phyloP scores from a whole-genome alignment of 2,329 filamentous ascomycete genomes.

The Fusarium sp. region DNA sequence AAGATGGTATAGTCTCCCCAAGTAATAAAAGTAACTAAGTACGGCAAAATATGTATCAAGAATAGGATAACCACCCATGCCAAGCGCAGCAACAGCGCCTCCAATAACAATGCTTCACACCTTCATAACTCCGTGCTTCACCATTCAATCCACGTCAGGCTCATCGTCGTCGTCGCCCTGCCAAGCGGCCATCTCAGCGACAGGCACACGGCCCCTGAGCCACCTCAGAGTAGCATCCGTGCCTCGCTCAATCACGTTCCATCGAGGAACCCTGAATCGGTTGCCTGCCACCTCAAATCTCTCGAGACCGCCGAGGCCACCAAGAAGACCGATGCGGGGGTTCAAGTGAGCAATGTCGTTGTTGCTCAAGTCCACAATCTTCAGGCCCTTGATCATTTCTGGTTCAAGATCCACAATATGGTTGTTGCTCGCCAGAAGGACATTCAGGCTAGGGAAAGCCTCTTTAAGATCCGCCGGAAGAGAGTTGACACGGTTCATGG shows the following conservation, averaged over 20 bases:
- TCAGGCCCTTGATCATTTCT: constrained; percentile 79
- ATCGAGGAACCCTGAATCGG: constrained; percentile 86
- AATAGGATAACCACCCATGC: constrained; percentile 24
- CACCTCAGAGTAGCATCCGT: constrained; percentile 87
- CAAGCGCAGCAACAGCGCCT: background rate
- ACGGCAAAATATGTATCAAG: constrained; percentile 27
- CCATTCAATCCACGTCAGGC: constrained; percentile 41
- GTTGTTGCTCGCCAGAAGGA: constrained; percentile 84
- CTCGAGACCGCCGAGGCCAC: constrained; percentile 70
- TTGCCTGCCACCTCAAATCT: constrained; percentile 85
- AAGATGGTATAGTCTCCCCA: constrained; percentile 32
- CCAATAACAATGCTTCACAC: background rate
- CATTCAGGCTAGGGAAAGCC: constrained; percentile 76
- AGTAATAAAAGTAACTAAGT: constrained; percentile 33
- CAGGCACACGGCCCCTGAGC: constrained; percentile 81
- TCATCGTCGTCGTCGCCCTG: constrained; percentile 60
- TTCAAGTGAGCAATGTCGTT: constrained; percentile 89
- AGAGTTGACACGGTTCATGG: constrained; percentile 81
- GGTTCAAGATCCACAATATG: constrained; percentile 79
- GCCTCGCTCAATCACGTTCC: constrained; percentile 85
- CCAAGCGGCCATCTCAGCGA: constrained; percentile 70
- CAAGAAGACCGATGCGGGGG: constrained; percentile 82
- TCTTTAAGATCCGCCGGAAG: constrained; percentile 74
- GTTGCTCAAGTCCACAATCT: constrained; percentile 74
- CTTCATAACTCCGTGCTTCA: background rate